phyloP scores from a whole-genome alignment of 2,329 filamentous ascomycete species.

The Curvularia sp. region DNA sequence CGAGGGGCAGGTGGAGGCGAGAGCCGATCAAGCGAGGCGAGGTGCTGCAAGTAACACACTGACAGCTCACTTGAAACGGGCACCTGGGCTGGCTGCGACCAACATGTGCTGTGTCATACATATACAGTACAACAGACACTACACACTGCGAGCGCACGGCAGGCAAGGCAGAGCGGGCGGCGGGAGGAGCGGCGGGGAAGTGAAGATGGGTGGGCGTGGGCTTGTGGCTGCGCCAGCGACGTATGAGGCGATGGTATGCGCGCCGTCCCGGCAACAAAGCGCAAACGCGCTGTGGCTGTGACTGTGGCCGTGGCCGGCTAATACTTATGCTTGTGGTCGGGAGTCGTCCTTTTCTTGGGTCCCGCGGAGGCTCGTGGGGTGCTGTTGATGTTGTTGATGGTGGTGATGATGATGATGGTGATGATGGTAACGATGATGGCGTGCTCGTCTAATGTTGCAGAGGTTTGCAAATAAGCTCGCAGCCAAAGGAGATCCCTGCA shows the following conservation, averaged over 20 bases:
- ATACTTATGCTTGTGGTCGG: neutral
- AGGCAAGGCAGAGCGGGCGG: neutral
- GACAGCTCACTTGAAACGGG: constrained; percentile 3
- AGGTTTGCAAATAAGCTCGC: constrained; percentile 14
- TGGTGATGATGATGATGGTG: constrained; percentile 23
- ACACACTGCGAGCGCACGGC: neutral
- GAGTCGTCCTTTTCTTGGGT: neutral
- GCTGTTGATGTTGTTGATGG: constrained; percentile 2
- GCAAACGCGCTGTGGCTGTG: constrained; percentile 21
- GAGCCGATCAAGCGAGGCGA: constrained; percentile 13
- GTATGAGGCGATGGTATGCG: constrained; percentile 20
- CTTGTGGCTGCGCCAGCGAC: neutral
- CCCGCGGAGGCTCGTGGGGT: neutral
- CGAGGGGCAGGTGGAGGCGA: constrained; percentile 23
- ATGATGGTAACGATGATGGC: neutral
- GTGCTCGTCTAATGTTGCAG: constrained; percentile 33
- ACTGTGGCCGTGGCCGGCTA: neutral
- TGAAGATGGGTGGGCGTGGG: neutral
- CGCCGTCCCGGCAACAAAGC: constrained; percentile 25
- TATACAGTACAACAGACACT: too few species aligned
- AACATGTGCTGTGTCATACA: too few species aligned
- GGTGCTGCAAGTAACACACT: constrained; percentile 12
- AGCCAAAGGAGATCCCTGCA: constrained; percentile 16
- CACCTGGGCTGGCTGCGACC: neutral
- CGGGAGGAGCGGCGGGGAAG: neutral